Percentiles rank a stretch among this genome's conserved stretches.
Conservation (phyloP, 2,329 filamentous ascomycete species). For the Aspergillus sp. region DNA sequence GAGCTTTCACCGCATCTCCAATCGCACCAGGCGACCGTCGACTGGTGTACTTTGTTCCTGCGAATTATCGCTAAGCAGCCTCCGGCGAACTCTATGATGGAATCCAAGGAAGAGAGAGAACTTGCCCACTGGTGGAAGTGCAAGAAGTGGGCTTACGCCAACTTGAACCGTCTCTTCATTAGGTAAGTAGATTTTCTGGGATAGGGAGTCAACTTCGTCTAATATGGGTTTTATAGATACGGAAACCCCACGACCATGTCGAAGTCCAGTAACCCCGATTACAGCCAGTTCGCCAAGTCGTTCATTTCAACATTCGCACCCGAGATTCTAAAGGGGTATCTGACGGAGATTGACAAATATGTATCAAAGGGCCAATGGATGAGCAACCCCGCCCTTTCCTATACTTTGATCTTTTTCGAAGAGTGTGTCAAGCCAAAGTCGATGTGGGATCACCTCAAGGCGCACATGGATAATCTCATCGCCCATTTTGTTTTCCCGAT, state of each 20-base stretch:
- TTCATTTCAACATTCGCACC: conserved; percentile 92
- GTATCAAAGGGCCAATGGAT: conserved; percentile 92
- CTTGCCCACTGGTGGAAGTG: conserved; percentile 99
- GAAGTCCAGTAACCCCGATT: conserved; percentile 72
- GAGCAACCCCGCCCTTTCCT: conserved; percentile 88
- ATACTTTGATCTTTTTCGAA: conserved; percentile 91
- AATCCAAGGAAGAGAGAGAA: conserved; percentile 82
- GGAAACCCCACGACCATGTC: conserved; percentile 79
- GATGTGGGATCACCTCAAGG: conserved; percentile 93
- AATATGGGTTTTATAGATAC: conserved; percentile 59
- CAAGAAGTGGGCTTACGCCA: conserved; percentile 99
- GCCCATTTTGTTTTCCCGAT: conserved; percentile 96
- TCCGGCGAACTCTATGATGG: conserved; percentile 74
- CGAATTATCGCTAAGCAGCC: conserved; percentile 83
- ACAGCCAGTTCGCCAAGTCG: conserved; percentile 79
- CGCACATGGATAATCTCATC: conserved; percentile 88
- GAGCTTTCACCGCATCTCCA: conserved; percentile 78
- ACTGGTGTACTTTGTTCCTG: conserved; percentile 95
- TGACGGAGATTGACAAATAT: conserved; percentile 96
- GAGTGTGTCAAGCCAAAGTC: conserved; percentile 96
- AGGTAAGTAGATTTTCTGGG: conserved; percentile 55
- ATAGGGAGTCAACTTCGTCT: conserved; percentile 6
- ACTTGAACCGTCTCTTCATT: conserved; percentile 92
- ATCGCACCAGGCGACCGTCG: conserved; percentile 79
- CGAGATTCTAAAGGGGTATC: conserved; percentile 92